Conservation (phyloP, 192 early-diverging fungal species). For the Umbelopsis sp. region DNA sequence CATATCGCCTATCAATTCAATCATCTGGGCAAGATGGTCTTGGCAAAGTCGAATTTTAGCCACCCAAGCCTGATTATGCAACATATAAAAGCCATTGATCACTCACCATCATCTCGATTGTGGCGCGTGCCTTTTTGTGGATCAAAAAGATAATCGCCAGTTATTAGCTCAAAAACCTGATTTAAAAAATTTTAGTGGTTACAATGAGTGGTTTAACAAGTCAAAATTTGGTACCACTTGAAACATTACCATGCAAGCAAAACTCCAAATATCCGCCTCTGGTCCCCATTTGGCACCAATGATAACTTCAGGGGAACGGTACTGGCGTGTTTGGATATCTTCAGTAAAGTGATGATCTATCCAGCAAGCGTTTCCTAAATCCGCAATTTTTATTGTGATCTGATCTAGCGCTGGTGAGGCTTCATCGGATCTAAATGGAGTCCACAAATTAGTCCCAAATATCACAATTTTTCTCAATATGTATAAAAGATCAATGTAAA, state of each 20-base stretch:
- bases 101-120: conserved; percentile 87
- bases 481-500: no score
- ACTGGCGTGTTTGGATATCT: conserved; percentile 97
- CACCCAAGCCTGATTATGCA: not conserved
- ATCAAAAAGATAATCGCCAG: conserved; percentile 95
- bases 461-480: no score
- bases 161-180: conserved; percentile 86
- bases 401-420: conserved; percentile 1
- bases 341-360: conserved; percentile 92
- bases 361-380: conserved; percentile 98
- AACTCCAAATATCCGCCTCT: conserved; percentile 91
- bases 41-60: not conserved
- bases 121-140: conserved; percentile 82
- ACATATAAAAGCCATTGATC: not conserved
- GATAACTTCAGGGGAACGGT: conserved; percentile 94
- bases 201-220: not conserved
- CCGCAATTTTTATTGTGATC: conserved; percentile 91
- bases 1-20: conserved; percentile 90
- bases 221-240: no score
- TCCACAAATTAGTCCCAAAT: not conserved
- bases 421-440: not conserved
- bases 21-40: conserved; percentile 98
- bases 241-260: conserved; percentile 80
- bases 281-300: conserved; percentile 85
- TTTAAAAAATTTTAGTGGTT: not conserved